Percentiles rank a stretch among this genome's conserved stretches.
Evolutionary conservation across 2,329 filamentous ascomycete species (phyloP).

Genomic region (Verticillium tricorpus): DNA sequence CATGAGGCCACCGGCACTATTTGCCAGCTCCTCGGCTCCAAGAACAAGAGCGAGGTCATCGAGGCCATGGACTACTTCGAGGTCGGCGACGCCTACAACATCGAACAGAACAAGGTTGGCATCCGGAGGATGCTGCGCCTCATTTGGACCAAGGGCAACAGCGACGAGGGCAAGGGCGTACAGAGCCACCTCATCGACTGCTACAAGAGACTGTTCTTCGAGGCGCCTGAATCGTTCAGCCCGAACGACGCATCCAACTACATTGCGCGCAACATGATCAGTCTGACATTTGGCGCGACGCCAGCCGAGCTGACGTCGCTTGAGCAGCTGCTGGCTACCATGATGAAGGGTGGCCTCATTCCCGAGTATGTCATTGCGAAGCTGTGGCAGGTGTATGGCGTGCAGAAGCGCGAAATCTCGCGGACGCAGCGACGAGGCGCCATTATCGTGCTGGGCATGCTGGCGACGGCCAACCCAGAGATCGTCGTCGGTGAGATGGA

Average conservation of each 20-base stretch:
- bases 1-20: constrained; percentile 77
- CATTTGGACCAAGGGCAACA: constrained; percentile 99
- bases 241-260: constrained; percentile 91
- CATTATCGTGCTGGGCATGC: constrained; percentile 96
- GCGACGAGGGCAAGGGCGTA: constrained; percentile 96
- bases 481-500: constrained; percentile 95
- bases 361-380: constrained; percentile 84
- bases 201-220: constrained; percentile 93
- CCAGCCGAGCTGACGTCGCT: constrained; percentile 92
- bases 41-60: constrained; percentile 97
- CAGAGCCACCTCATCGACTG: constrained; percentile 96
- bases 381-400: constrained; percentile 95
- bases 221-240: constrained; percentile 83
- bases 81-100: constrained; percentile 90
- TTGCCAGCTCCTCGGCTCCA: constrained; percentile 83
- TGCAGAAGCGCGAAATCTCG: constrained; percentile 90
- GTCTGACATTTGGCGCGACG: constrained; percentile 90
- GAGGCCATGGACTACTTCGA: constrained; percentile 99
- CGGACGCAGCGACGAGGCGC: constrained; percentile 84
- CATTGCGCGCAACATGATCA: constrained; percentile 97
- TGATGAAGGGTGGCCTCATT: constrained; percentile 92
- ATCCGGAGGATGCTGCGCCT: constrained; percentile 93
- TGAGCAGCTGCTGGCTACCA: constrained; percentile 90
- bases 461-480: constrained; percentile 85
- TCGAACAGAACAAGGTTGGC: constrained; percentile 86